phyloP scores from a whole-genome alignment of 2,329 filamentous ascomycete genomes.

The Penicillium sp. region DNA sequence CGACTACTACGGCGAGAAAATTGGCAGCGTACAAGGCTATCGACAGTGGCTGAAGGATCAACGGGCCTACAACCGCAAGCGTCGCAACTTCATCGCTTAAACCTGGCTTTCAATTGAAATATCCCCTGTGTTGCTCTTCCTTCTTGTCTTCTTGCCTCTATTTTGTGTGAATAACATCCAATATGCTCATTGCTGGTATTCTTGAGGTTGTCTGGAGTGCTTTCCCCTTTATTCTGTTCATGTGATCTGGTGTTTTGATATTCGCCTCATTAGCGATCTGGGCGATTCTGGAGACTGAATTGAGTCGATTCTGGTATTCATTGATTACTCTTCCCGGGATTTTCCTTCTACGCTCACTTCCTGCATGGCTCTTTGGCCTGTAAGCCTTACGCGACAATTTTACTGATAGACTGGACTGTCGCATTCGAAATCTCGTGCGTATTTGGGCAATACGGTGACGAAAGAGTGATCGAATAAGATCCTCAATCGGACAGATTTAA shows the following conservation, averaged over 20 bases:
- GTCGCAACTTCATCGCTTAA: slow-evolving; percentile 41
- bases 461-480: no score
- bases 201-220: slow-evolving; percentile 6
- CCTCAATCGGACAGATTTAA: no score
- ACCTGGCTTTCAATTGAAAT: not conserved
- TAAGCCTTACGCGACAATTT: no score
- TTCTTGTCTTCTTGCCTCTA: not conserved
- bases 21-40: slow-evolving; percentile 85
- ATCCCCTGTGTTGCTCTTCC: not conserved
- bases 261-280: slow-evolving; percentile 21
- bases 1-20: slow-evolving; percentile 98
- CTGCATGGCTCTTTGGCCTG: not conserved
- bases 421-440: no score
- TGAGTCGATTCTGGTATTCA: slow-evolving; percentile 13
- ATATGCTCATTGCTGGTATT: not conserved
- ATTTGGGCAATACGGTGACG: no score
- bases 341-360: slow-evolving; percentile 1
- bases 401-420: no score
- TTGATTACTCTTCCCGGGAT: not conserved
- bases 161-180: slow-evolving; percentile 16
- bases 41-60: slow-evolving; percentile 96
- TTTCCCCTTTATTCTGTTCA: slow-evolving; percentile 10
- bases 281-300: slow-evolving; percentile 15
- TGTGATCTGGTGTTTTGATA: slow-evolving; percentile 18
- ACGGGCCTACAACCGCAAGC: slow-evolving; percentile 92